These are phyloP conservation scores for Penicillium flavigenum DNA, from an alignment of 495 filamentous ascomycete species.

Conservation along the genomic window DNA sequence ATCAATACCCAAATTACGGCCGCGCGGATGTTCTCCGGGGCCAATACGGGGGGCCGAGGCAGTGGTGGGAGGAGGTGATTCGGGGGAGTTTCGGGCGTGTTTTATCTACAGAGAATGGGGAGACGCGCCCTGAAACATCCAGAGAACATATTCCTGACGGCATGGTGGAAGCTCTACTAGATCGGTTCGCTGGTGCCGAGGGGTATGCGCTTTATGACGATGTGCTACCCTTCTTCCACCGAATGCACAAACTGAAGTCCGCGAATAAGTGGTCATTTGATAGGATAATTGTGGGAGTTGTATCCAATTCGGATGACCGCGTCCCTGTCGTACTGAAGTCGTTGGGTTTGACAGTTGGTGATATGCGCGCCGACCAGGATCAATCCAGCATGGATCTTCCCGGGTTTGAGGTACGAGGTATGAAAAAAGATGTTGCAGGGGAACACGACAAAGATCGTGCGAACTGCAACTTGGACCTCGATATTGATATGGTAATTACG, in stretches of 20 bases:
- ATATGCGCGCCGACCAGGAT: slow-evolving; percentile 35
- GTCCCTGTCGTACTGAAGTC: slow-evolving; percentile 59
- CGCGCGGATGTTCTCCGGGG: slow-evolving; percentile 42
- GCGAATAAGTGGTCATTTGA: slow-evolving; percentile 19
- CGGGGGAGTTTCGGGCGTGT: slow-evolving; percentile 31
- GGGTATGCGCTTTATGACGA: slow-evolving; percentile 62
- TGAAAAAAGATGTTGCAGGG: slow-evolving; percentile 9
- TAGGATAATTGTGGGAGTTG: slow-evolving; percentile 57
- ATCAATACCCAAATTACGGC: slow-evolving; percentile 66
- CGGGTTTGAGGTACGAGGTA: slow-evolving; percentile 38
- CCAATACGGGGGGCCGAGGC: slow-evolving; percentile 49
- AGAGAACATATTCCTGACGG: slow-evolving; percentile 34
- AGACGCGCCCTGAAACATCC: background rate
- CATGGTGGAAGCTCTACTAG: slow-evolving; percentile 54
- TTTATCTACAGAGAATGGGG: background rate
- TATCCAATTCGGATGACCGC: slow-evolving; percentile 78
- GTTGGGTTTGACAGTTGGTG: slow-evolving; percentile 58
- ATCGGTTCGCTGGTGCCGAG: slow-evolving; percentile 58
- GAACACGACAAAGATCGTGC: background rate
- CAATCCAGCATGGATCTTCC: slow-evolving; percentile 36
- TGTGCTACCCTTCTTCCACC: slow-evolving; percentile 52
- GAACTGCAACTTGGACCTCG: slow-evolving; percentile 23
- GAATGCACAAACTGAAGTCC: slow-evolving; percentile 31
- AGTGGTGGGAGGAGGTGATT: slow-evolving; percentile 72
- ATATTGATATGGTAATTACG: slow-evolving; percentile 66